Evolutionary conservation across 2,329 filamentous ascomycete species (phyloP).

Genomic region (Claviceps sp.): DNA sequence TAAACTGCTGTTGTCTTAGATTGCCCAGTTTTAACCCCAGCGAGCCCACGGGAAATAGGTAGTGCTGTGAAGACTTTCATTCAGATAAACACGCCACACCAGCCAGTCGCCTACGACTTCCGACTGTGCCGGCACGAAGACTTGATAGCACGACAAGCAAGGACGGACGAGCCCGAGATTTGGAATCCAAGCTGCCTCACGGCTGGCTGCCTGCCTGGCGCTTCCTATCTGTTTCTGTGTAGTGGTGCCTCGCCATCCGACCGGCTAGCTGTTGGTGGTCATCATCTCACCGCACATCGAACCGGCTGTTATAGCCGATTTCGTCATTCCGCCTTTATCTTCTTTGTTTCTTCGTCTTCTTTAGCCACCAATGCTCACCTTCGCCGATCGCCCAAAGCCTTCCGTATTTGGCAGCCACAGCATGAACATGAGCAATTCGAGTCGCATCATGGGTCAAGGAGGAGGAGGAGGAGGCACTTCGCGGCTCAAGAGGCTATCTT

Average conservation of each 20-base stretch:
- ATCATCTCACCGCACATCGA: neutral
- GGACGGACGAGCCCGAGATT: neutral
- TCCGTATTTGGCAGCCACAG: slow-evolving; percentile 5
- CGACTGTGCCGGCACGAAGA: neutral
- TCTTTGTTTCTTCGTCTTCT: neutral
- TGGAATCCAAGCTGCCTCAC: neutral
- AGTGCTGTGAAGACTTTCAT: neutral
- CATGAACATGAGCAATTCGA: neutral
- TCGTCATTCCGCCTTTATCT: neutral
- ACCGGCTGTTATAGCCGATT: neutral
- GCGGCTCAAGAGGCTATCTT: slow-evolving; percentile 4
- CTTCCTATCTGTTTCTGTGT: neutral
- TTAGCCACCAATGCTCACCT: slow-evolving; percentile 6
- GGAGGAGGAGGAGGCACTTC: slow-evolving; percentile 4
- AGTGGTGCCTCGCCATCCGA: neutral
- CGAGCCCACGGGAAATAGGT: neutral
- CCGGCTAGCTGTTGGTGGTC: neutral
- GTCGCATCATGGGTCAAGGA: slow-evolving; percentile 2
- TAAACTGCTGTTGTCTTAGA: slow-evolving; percentile 4
- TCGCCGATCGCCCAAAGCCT: slow-evolving; percentile 5
- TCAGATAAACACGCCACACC: neutral
- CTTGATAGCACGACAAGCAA: neutral
- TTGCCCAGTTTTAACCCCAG: neutral
- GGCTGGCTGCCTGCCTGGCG: neutral
- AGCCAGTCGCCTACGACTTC: neutral